Conservation (phyloP, 2,329 filamentous ascomycete species). For the Paracamarosporium sp. region DNA sequence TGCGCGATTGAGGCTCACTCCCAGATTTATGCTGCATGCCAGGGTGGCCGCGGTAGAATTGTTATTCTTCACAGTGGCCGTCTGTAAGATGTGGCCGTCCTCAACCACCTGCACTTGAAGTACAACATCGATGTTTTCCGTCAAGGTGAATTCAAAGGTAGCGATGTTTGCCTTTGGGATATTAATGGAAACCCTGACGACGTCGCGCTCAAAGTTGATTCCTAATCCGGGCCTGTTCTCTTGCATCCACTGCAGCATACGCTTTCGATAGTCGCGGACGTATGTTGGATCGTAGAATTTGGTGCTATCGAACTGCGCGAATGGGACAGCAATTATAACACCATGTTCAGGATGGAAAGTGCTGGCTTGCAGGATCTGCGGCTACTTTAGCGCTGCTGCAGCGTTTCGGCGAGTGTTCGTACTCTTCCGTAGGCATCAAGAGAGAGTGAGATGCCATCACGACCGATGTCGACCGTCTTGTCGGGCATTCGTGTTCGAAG, state of each 20-base stretch:
- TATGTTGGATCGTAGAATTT: constrained; percentile 15
- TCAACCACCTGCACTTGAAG: constrained; percentile 2
- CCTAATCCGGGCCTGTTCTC: constrained; percentile 12
- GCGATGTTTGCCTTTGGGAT: constrained; percentile 8
- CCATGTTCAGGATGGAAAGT: constrained; percentile 16
- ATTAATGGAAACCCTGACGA: constrained; percentile 3
- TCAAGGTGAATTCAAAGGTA: constrained; percentile 5
- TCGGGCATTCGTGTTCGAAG: constrained; percentile 4
- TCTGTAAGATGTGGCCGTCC: constrained; percentile 9
- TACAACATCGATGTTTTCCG: background rate
- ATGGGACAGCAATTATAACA: constrained; percentile 11
- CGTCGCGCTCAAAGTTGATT: constrained; percentile 5
- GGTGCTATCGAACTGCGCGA: constrained; percentile 13
- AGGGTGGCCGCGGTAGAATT: background rate
- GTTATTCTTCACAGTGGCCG: constrained; percentile 2
- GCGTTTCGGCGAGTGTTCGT: background rate
- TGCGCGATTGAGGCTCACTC: constrained; percentile 15
- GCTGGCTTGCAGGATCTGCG: constrained; percentile 17
- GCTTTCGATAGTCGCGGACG: constrained; percentile 14
- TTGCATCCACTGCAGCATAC: constrained; percentile 15
- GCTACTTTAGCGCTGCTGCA: background rate
- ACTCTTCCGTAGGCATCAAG: constrained; percentile 16
- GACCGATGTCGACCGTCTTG: constrained; percentile 19
- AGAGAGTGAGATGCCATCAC: constrained; percentile 12
- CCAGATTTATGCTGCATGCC: constrained; percentile 1